These are phyloP conservation scores for Gardenia jasminoides DNA, from an alignment of 257 asterid genomes.

Conservation along the genomic window DNA sequence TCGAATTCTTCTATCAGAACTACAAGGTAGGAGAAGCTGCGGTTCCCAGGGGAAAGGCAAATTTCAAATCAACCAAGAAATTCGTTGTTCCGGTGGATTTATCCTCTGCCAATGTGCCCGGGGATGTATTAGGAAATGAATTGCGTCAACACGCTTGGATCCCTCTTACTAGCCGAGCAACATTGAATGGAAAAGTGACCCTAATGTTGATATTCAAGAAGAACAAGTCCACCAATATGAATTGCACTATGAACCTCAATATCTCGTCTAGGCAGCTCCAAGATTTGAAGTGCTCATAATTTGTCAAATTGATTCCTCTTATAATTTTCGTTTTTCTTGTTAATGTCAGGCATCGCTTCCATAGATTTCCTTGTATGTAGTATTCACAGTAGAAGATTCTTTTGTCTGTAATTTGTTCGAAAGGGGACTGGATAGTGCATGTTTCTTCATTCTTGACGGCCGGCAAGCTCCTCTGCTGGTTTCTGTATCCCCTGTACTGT, in stretches of 20 bases:
- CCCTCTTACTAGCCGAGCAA: slow-evolving; percentile 28
- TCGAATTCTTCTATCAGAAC: slow-evolving; percentile 30
- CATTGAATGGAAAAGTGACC: slow-evolving; percentile 40
- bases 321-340: too few species aligned
- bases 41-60: slow-evolving; percentile 21
- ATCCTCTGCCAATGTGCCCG: slow-evolving; percentile 11
- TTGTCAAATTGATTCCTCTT: background rate
- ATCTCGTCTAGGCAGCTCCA: slow-evolving; percentile 7
- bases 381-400: too few species aligned
- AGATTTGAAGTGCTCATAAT: slow-evolving; percentile 2
- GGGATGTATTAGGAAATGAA: slow-evolving; percentile 18
- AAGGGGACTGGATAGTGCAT: too few species aligned
- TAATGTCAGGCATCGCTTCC: too few species aligned
- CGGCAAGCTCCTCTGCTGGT: too few species aligned
- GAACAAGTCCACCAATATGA: slow-evolving; percentile 37
- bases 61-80: slow-evolving; percentile 21
- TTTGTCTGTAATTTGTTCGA: too few species aligned
- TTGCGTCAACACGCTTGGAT: slow-evolving; percentile 20
- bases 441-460: too few species aligned
- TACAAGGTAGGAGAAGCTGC: slow-evolving; percentile 24
- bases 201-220: slow-evolving; percentile 40
- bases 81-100: slow-evolving; percentile 21
- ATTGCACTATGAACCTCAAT: slow-evolving; percentile 28
- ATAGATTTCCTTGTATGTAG: too few species aligned
- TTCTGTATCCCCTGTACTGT: too few species aligned